These are phyloP conservation scores for Leccinellum rugosiceps DNA, from an alignment of 768 basidiomycete species.

Conservation along the genomic window DNA sequence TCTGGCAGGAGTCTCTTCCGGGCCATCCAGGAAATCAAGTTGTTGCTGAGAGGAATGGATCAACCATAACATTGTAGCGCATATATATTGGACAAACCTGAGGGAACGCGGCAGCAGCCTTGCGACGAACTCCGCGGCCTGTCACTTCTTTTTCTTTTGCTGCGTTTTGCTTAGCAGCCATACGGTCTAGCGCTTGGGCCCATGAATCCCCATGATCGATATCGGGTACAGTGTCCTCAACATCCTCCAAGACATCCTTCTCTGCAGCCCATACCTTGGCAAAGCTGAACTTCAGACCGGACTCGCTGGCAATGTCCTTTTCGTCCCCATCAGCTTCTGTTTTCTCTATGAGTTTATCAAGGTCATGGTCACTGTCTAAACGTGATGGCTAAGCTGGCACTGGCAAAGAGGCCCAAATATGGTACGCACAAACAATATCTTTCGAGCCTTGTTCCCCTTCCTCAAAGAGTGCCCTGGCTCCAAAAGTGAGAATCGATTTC, in stretches of 20 bases:
- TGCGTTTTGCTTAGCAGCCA: slow-evolving; percentile 40
- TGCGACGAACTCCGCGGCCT: slow-evolving; percentile 74
- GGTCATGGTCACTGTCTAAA: slow-evolving; percentile 73
- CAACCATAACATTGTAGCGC: not conserved
- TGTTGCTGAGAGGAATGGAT: slow-evolving; percentile 24
- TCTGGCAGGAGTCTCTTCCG: slow-evolving; percentile 38
- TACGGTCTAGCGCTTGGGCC: slow-evolving; percentile 61
- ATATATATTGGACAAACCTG: slow-evolving; percentile 22
- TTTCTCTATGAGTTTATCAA: slow-evolving; percentile 83
- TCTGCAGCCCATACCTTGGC: slow-evolving; percentile 91
- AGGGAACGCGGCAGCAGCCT: slow-evolving; percentile 54
- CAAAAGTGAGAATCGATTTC: slow-evolving; percentile 86
- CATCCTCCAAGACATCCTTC: slow-evolving; percentile 66
- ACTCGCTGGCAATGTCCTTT: slow-evolving; percentile 45
- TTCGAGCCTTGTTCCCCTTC: slow-evolving; percentile 50
- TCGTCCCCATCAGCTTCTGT: slow-evolving; percentile 72
- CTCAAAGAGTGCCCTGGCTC: slow-evolving; percentile 83
- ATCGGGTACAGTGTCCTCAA: slow-evolving; percentile 48
- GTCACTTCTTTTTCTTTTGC: slow-evolving; percentile 49
- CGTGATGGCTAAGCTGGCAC: not conserved
- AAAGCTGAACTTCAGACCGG: slow-evolving; percentile 71
- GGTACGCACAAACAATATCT: slow-evolving; percentile 65
- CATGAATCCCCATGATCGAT: slow-evolving; percentile 72
- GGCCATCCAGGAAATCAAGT: slow-evolving; percentile 30
- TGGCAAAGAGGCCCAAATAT: not conserved